Percentiles rank a stretch among this genome's conserved stretches.
Conservation (phyloP, 768 basidiomycete genomes). For the Mycena maculata region DNA sequence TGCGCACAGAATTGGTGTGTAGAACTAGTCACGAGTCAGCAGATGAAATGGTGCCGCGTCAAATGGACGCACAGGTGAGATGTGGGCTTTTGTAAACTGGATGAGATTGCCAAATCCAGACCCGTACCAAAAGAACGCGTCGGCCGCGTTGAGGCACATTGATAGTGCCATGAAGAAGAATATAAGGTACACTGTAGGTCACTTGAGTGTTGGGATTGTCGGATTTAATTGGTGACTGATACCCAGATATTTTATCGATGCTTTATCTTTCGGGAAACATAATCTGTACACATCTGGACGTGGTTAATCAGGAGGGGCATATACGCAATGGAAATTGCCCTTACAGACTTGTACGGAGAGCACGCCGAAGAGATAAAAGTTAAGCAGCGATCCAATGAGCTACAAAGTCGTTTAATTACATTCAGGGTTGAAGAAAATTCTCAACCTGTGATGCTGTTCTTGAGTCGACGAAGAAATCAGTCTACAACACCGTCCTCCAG, state of each 20-base stretch:
- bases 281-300: slow-evolving; percentile 21
- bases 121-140: slow-evolving; percentile 30
- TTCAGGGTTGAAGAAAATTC: not conserved
- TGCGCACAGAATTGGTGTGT: slow-evolving; percentile 27
- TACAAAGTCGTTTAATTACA: not conserved
- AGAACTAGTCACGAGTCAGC: slow-evolving; percentile 20
- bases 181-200: slow-evolving; percentile 20
- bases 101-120: slow-evolving; percentile 29
- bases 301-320: not conserved
- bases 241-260: slow-evolving; percentile 30
- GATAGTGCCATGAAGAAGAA: slow-evolving; percentile 30
- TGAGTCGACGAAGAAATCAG: not conserved
- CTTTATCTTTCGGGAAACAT: slow-evolving; percentile 31
- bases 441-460: slow-evolving; percentile 31
- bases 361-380: slow-evolving; percentile 29
- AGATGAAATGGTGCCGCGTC: not conserved
- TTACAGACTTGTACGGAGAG: slow-evolving; percentile 30
- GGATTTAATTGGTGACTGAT: not conserved
- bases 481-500: not conserved
- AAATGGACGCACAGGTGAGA: slow-evolving; percentile 23
- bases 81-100: slow-evolving; percentile 27
- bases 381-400: slow-evolving; percentile 30
- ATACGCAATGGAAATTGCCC: not conserved
- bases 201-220: not conserved
- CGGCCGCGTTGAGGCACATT: slow-evolving; percentile 30